Evolutionary conservation across 371 early-diverging fungal genomes (phyloP), one percentile per base, ranked within the genome.

Genomic region (Mucor mucedo): DNA sequence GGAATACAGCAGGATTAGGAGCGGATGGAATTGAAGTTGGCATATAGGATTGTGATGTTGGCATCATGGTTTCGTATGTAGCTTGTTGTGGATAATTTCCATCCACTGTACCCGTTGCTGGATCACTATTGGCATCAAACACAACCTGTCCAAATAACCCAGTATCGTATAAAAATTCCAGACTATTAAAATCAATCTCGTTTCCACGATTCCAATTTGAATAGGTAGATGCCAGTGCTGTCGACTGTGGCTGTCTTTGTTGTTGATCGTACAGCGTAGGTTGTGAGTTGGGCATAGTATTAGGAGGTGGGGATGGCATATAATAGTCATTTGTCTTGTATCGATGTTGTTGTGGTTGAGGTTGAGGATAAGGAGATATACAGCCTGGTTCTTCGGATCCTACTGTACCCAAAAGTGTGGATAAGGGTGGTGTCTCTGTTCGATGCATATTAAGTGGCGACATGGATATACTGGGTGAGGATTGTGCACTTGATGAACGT

Each of bases 131-230:
- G 0, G 45, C 77, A 66, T 79, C 79, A 65, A 79, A 75, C 54
- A 79, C 73, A 2, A 77, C 71, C 45, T 79, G 80, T 13, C 80
- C 80, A 66, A 79, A 79, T 3, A 79, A 50, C 1, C 70, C 74
- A 4, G 70, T 74, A 48, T 79, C 79, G 49, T 74, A 76, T 32
- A 79, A 63, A 33, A 79, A 79, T 32, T 73, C 76, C 4, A 65
- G 54, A 42, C 79, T 79, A 50, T 79, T 79, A 52, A 74, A 79
- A 49, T 79, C 72, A 2, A 76, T 74, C 10, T 71, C 66, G 30
- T 58, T 67, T 7, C 69, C 69, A 28, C 66, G 13, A 9, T 61
- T 66, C 52, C 56, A 61, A 39, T 66, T 66, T 0, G 53, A 41
- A 38, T 50, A 50, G 2, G 50, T 50, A 14, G 41, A 62, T 9